Percentiles rank a stretch among this genome's conserved stretches.
These are phyloP conservation scores for Stagonosporopsis chrysanthemi DNA, from an alignment of 2,329 filamentous ascomycete species.

Conservation along the genomic window DNA sequence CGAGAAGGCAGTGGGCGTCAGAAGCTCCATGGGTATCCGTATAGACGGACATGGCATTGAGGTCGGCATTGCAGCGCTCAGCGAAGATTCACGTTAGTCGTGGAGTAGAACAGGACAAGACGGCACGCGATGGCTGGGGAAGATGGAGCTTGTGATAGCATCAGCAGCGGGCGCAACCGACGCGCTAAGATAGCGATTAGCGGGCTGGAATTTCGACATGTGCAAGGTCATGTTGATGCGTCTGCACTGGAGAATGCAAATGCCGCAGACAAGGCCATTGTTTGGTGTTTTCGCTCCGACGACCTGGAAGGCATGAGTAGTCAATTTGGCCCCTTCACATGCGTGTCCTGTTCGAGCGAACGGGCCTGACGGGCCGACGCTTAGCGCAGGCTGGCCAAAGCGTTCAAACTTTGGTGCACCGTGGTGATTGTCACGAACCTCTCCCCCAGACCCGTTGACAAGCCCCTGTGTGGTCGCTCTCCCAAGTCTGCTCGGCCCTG, in stretches of 20 bases:
- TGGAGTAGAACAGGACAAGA: background rate
- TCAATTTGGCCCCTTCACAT: background rate
- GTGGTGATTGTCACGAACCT: slow-evolving; percentile 16
- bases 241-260: too few species aligned
- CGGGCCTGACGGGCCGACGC: slow-evolving; percentile 16
- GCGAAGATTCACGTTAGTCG: background rate
- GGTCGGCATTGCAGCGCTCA: slow-evolving; percentile 42
- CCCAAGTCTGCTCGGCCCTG: slow-evolving; percentile 38
- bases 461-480: slow-evolving; percentile 38
- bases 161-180: slow-evolving; percentile 21
- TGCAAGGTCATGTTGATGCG: background rate
- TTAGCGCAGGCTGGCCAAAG: slow-evolving; percentile 21
- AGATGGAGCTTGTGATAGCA: slow-evolving; percentile 12
- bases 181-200: slow-evolving; percentile 30
- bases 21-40: slow-evolving; percentile 66
- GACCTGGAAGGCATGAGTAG: background rate
- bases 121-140: slow-evolving; percentile 18
- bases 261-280: background rate
- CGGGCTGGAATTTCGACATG: slow-evolving; percentile 6
- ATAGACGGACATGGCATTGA: slow-evolving; percentile 51
- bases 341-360: background rate
- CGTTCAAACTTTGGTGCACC: background rate
- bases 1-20: slow-evolving; percentile 74
- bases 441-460: slow-evolving; percentile 21
- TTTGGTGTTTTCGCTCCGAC: background rate